Percentiles rank a stretch among this genome's conserved stretches.
These are phyloP conservation scores for Nicotiana undulata DNA, from an alignment of 257 asterid genomes.

Conservation along the genomic window DNA sequence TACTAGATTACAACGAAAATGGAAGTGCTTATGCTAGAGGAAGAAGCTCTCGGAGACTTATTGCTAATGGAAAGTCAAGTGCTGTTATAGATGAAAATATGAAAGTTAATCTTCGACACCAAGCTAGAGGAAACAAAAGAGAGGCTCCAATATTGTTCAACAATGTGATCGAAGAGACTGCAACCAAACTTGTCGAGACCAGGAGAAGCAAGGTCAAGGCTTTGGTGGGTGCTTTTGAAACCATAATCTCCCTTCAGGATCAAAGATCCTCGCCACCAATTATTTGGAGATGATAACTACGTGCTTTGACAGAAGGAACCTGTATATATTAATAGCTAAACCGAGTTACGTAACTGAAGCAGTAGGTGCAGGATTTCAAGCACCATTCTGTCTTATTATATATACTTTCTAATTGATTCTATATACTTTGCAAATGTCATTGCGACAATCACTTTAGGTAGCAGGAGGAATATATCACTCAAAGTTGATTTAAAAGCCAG, in stretches of 20 bases:
- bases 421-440: background rate
- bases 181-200: conserved; percentile 41
- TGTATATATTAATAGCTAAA: background rate
- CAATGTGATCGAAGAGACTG: conserved; percentile 46
- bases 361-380: background rate
- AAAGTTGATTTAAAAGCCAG: no score
- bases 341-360: background rate
- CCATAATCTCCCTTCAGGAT: conserved; percentile 52
- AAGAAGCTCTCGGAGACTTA: background rate
- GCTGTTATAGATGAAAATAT: background rate
- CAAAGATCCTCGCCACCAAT: background rate
- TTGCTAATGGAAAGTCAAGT: background rate
- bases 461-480: no score
- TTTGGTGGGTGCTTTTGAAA: conserved; percentile 57
- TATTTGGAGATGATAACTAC: background rate
- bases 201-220: conserved; percentile 53
- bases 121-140: background rate
- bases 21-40: background rate
- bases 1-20: conserved; percentile 1
- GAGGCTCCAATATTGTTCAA: conserved; percentile 3
- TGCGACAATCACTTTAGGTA: background rate
- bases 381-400: background rate
- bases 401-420: background rate
- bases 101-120: conserved; percentile 7
- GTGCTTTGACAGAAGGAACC: background rate